Base-by-base conservation (phyloP, 345 rosid genomes). In the Gossypium raimondii region DNA sequence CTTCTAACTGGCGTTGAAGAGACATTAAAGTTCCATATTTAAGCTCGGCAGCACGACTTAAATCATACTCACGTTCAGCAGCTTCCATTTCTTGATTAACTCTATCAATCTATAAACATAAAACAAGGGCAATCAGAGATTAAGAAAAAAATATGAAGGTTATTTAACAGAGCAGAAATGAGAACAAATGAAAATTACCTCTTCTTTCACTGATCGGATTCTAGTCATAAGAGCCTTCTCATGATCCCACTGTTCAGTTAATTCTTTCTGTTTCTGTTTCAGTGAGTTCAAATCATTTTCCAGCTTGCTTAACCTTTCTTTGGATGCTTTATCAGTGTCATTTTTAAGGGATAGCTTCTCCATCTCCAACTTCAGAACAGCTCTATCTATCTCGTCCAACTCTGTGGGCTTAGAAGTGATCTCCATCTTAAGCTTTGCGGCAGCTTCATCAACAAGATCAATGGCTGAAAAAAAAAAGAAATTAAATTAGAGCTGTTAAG, bases 351-450 rank as follows among this genome's bases (percentile, higher is more conserved):
- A 89, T 34, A 93, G 81, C 82, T 88, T 95, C 89, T 93, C 98
- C 99, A 95, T 95, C 85, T 95, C 98, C 82, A 90, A 70, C 81
- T 95, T 91, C 74, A 90, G 77, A 58, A 95, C 82, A 79, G 93
- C 88, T 82, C 99, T 89, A 61, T 95, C 98, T 48, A 90, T 75
- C 84, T 93, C 97, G 78, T 95, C 97, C 73, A 95, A 79, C 75
- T 95, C 99, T 10, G 86, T 92, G 48, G 98, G 98, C 84, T 93
- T 94, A 74, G 99, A 95, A 75, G 98, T 90, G 67, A 95, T 95
- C 86, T 95, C 97, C 99, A 93, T 91, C 82, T 89, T 95, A 81
- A 95, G 88, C 87, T 95, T 95, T 77, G 94, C 98, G 52, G 94
- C 94, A 72, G 99, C 97, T 84, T 95, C 99, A 77, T 93, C 99